These are phyloP conservation scores for Candida sonorensis DNA, from an alignment of 805 yeast genomes.

Conservation along the genomic window DNA sequence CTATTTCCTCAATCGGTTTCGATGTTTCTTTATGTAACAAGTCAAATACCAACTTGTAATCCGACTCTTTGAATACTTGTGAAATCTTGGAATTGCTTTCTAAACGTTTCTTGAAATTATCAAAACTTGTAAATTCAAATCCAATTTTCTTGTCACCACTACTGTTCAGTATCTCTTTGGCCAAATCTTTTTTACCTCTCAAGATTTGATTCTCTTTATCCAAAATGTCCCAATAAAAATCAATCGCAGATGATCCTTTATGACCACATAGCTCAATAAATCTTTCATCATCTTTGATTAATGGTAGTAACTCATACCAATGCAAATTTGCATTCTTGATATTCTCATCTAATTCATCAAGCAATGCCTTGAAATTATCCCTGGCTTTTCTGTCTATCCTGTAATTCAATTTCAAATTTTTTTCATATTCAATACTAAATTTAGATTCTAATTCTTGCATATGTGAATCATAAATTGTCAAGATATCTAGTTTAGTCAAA, in stretches of 20 bases:
- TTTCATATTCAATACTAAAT: slow-evolving; percentile 23
- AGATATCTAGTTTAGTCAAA: slow-evolving; percentile 53
- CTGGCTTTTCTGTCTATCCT: slow-evolving; percentile 62
- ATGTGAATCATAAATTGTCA: slow-evolving; percentile 39
- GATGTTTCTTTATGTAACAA: slow-evolving; percentile 11
- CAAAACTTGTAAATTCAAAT: too few species aligned
- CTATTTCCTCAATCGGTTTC: slow-evolving; percentile 1
- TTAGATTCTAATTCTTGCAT: slow-evolving; percentile 24
- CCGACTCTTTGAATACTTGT: slow-evolving; percentile 10
- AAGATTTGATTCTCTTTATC: slow-evolving; percentile 54
- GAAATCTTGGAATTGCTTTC: too few species aligned
- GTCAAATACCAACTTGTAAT: slow-evolving; percentile 13
- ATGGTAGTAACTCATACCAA: slow-evolving; percentile 52
- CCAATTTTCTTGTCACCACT: too few species aligned
- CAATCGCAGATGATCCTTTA: slow-evolving; percentile 71
- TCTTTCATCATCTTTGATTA: slow-evolving; percentile 46
- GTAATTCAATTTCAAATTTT: slow-evolving; percentile 35
- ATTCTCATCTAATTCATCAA: slow-evolving; percentile 30
- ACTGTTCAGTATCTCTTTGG: slow-evolving; percentile 45
- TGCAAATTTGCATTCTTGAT: slow-evolving; percentile 42
- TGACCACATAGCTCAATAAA: slow-evolving; percentile 64
- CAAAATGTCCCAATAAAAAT: slow-evolving; percentile 66
- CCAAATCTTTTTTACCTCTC: slow-evolving; percentile 53
- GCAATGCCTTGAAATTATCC: slow-evolving; percentile 43
- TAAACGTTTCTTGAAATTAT: too few species aligned